A percentile compares a stretch with the other conserved stretches of the same genome.
Evolutionary conservation across 2,329 filamentous ascomycete species (phyloP).

Genomic region (Xylaria arbuscula): DNA sequence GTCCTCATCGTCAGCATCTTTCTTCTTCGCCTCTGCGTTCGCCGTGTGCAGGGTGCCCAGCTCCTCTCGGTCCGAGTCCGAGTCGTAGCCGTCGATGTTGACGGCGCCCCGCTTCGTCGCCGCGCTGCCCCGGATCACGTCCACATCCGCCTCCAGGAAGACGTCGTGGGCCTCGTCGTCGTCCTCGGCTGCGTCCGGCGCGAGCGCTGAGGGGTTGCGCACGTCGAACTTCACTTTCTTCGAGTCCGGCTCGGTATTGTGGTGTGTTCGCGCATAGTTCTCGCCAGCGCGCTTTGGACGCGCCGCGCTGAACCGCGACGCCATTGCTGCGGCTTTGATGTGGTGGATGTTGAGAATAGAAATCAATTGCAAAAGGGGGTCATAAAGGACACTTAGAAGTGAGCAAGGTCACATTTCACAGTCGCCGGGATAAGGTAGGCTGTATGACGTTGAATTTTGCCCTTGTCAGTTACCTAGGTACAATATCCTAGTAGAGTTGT

Average conservation of each 20-base stretch:
- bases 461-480: constrained; percentile 30
- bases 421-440: not conserved
- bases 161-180: constrained; percentile 64
- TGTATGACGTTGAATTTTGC: constrained; percentile 48
- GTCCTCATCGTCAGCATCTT: constrained; percentile 64
- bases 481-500: too few relatives aligned
- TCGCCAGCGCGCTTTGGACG: constrained; percentile 87
- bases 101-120: constrained; percentile 91
- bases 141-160: constrained; percentile 88
- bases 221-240: constrained; percentile 94
- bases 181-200: constrained; percentile 76
- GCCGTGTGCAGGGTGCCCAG: constrained; percentile 49
- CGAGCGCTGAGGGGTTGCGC: constrained; percentile 92
- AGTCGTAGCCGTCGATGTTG: constrained; percentile 96
- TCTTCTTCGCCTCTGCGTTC: constrained; percentile 50
- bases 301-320: constrained; percentile 71
- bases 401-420: constrained; percentile 11
- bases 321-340: constrained; percentile 54
- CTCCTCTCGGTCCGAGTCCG: constrained; percentile 86
- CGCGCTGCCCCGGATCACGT: constrained; percentile 85
- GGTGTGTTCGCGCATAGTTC: constrained; percentile 80
- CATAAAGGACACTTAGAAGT: not conserved
- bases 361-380: not conserved
- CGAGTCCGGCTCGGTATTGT: constrained; percentile 61
- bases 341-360: not conserved